Base-by-base conservation (phyloP, 306 rosid species). In the Quercus berberidifolia region DNA sequence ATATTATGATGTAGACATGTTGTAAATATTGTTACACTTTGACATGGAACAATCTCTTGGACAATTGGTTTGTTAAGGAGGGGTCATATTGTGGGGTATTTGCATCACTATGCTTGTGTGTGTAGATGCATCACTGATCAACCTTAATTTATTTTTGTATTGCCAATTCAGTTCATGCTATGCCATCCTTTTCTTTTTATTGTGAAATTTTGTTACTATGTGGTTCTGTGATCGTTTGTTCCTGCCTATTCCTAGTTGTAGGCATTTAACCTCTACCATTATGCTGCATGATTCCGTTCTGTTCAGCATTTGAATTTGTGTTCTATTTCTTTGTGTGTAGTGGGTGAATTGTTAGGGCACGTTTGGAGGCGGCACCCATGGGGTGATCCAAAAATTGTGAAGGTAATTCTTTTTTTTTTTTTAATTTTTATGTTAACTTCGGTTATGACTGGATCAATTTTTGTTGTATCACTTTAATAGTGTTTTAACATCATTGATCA, bases 321-420 rank as follows among this genome's bases (percentile, higher is more conserved):
- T 67, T 71, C 55, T 55, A 52, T 17, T 76, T 55, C 65, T 71
- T 73, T 58, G 55, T 79, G 74, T 87, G 77, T 83, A 95, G 99
- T 96, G 72, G 99, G 99, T 25, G 97, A 89, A 80, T 85, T 96
- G 63, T 88, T 93, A 79, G 97, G 97, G 77, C 89, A 87, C 5
- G 77, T 96, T 78, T 86, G 99, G 74, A 96, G 89, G 91, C 90
- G 84, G 85, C 91, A 86, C 73, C 97, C 97, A 28, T 96, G 99
- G 99, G 99, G 90, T 77, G 98, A 96, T 83, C 94, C 98, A 71
- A 96, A 96, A 87, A 87, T 89, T 78, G 97, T 85, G 55, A 96
- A 96, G 97, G 99, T 96, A 75, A 80, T 73, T 23, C 11, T 35
- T 18, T 71, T n/a, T 71, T 25, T 25, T 25, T 0, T 25, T 25